Evolutionary conservation across 441 rosid genomes (phyloP).

Genomic region (Brassica balearica): DNA sequence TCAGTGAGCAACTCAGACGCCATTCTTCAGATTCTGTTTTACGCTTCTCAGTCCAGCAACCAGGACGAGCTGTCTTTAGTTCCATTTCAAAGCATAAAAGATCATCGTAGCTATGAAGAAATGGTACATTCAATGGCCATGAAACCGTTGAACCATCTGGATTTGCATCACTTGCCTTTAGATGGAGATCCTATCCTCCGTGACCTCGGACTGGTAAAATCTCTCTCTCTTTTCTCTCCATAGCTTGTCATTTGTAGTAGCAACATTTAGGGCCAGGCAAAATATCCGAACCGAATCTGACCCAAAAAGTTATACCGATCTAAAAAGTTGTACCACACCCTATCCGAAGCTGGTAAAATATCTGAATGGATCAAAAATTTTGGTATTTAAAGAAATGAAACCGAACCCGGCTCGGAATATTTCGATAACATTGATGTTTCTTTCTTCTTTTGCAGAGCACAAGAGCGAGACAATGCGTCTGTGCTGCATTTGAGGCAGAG

Average conservation of each 20-base stretch:
- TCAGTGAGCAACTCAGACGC: constrained; percentile 71
- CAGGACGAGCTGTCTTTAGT: constrained; percentile 41
- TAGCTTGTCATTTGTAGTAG: background rate
- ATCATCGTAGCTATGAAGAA: constrained; percentile 56
- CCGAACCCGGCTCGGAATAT: background rate
- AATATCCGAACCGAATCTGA: background rate
- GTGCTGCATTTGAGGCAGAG: constrained; percentile 67
- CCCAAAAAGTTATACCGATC: background rate
- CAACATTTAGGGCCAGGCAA: background rate
- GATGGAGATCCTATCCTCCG: constrained; percentile 43
- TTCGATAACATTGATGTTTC: background rate
- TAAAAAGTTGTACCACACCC: too few species aligned
- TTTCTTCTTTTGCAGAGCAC: constrained; percentile 55
- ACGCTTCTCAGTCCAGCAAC: constrained; percentile 57
- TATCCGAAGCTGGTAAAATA: background rate
- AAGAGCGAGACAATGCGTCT: constrained; percentile 62
- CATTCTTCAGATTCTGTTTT: constrained; percentile 71
- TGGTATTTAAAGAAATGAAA: background rate
- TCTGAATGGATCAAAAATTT: background rate
- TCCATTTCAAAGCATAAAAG: constrained; percentile 52
- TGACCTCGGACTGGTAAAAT: constrained; percentile 74
- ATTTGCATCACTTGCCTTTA: constrained; percentile 40
- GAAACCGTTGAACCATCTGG: constrained; percentile 45
- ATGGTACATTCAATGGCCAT: constrained; percentile 44
- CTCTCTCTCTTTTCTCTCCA: background rate